phyloP scores from a whole-genome alignment of 371 early-diverging fungal genomes.

The Parasitella parasitica region DNA sequence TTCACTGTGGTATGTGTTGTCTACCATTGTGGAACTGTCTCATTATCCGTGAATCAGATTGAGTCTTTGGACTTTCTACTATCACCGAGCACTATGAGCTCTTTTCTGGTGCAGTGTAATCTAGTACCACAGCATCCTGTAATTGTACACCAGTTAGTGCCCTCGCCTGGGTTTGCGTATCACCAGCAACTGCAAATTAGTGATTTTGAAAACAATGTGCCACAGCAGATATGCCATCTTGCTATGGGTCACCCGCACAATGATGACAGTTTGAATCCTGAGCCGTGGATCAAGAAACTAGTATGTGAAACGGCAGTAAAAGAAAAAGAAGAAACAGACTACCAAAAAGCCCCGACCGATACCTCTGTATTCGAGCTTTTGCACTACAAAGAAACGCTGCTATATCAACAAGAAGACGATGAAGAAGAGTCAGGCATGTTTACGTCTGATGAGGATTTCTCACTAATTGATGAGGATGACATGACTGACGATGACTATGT shows the following conservation, averaged over 20 bases:
- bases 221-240: too few relatives aligned
- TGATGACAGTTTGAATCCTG: neutral
- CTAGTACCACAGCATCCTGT: conserved; percentile 4
- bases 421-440: conserved; percentile 7
- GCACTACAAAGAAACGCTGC: conserved; percentile 1
- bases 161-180: neutral
- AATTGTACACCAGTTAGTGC: neutral
- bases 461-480: conserved; percentile 7
- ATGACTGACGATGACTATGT: neutral
- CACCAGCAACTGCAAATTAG: neutral
- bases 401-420: conserved; percentile 6
- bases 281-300: neutral
- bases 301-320: neutral
- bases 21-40: conserved; percentile 1
- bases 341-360: neutral
- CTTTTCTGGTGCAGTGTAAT: conserved; percentile 3
- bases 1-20: conserved; percentile 6
- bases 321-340: neutral
- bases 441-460: conserved; percentile 6
- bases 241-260: too few relatives aligned
- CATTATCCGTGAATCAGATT: neutral
- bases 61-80: conserved; percentile 3
- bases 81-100: neutral
- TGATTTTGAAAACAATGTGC: neutral
- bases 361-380: neutral